phyloP scores from a whole-genome alignment of 148 eudicot genomes.

The Arbutus unedo region DNA sequence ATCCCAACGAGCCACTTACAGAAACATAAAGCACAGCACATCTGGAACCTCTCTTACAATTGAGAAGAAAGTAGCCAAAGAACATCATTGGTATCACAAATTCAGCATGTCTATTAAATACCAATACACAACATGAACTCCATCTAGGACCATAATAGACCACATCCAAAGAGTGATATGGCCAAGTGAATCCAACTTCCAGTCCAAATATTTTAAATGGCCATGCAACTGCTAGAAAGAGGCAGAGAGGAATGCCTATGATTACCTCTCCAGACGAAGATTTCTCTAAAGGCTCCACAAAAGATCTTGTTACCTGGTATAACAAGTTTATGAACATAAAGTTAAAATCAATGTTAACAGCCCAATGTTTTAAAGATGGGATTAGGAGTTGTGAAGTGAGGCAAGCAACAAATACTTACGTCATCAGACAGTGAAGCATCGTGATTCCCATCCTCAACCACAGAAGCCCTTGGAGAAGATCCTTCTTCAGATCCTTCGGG shows the following conservation, averaged over 20 bases:
- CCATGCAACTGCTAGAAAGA: background rate
- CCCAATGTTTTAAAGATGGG: background rate
- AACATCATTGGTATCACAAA: background rate
- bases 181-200: background rate
- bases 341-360: background rate
- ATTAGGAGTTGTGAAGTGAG: background rate
- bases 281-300: slow-evolving; percentile 44
- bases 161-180: background rate
- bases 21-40: background rate
- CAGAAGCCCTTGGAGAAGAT: slow-evolving; percentile 60
- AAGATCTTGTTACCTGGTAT: slow-evolving; percentile 48
- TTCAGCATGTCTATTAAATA: background rate
- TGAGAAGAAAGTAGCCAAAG: background rate
- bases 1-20: background rate
- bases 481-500: slow-evolving; percentile 92
- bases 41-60: background rate
- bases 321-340: background rate
- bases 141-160: background rate
- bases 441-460: slow-evolving; percentile 51
- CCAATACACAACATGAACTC: background rate
- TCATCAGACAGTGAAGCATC: slow-evolving; percentile 45
- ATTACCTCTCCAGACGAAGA: slow-evolving; percentile 63
- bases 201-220: background rate
- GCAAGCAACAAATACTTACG: slow-evolving; percentile 36
- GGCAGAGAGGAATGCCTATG: background rate